phyloP scores from a whole-genome alignment of 768 basidiomycete species.

The Asterophora parasitica region DNA sequence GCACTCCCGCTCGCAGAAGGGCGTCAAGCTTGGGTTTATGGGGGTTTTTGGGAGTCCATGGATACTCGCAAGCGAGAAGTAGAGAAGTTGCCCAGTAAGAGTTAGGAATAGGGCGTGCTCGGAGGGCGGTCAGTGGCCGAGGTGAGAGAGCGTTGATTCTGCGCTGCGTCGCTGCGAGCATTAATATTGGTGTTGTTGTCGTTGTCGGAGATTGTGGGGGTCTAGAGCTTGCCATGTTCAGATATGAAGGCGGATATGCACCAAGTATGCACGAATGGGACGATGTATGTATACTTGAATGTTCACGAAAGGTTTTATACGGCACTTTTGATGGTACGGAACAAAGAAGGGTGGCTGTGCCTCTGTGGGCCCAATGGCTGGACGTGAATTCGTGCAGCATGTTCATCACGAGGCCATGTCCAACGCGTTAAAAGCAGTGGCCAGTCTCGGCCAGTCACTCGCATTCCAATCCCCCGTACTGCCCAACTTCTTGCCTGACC shows the following conservation, averaged over 20 bases:
- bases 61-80: constrained; percentile 79
- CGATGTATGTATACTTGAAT: background rate
- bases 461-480: no score
- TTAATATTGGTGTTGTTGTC: constrained; percentile 2
- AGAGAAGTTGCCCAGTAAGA: constrained; percentile 77
- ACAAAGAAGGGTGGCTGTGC: background rate
- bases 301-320: constrained; percentile 5
- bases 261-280: constrained; percentile 1
- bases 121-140: constrained; percentile 18
- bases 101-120: constrained; percentile 68
- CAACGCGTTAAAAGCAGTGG: no score
- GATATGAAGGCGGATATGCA: background rate
- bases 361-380: background rate
- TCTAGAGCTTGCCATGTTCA: constrained; percentile 11
- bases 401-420: background rate
- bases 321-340: background rate
- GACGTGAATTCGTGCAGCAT: background rate
- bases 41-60: constrained; percentile 59
- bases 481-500: no score
- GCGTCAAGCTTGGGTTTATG: constrained; percentile 68
- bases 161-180: constrained; percentile 13
- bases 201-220: constrained; percentile 1
- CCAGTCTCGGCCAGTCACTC: no score
- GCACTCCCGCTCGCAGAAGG: constrained; percentile 64
- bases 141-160: constrained; percentile 17